Conservation (phyloP, 2,329 filamentous ascomycete species). For the Aspergillus pseudotamarii region DNA sequence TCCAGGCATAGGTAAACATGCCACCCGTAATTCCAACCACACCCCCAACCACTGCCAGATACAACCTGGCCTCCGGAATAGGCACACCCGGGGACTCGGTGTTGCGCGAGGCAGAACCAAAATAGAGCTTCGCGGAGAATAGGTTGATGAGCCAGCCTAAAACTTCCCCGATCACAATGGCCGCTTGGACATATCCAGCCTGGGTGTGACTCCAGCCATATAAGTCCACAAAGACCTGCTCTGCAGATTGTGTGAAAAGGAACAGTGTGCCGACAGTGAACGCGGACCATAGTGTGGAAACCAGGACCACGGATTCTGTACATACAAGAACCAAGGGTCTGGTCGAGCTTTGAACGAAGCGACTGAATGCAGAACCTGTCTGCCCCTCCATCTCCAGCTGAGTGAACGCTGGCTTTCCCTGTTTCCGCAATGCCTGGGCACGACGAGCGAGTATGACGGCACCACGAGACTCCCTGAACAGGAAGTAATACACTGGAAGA, state of each 20-base stretch:
- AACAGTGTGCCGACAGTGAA: conserved; percentile 48
- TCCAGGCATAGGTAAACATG: conserved; percentile 41
- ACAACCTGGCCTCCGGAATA: conserved; percentile 48
- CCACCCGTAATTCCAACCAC: conserved; percentile 37
- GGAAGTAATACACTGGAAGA: conserved; percentile 42
- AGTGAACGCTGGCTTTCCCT: conserved; percentile 30
- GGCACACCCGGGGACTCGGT: conserved; percentile 41
- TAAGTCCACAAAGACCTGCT: conserved; percentile 42
- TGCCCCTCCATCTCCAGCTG: conserved; percentile 39
- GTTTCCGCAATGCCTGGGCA: conserved; percentile 37
- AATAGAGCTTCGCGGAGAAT: conserved; percentile 29
- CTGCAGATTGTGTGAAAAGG: conserved; percentile 45
- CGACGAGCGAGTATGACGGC: conserved; percentile 42
- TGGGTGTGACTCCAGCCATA: conserved; percentile 30
- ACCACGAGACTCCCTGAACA: conserved; percentile 44
- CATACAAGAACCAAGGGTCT: conserved; percentile 38
- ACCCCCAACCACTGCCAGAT: conserved; percentile 39
- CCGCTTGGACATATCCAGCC: conserved; percentile 43
- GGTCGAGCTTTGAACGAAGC: conserved; percentile 34
- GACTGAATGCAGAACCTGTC: conserved; percentile 29
- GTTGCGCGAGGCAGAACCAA: conserved; percentile 37
- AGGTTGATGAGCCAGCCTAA: conserved; percentile 42
- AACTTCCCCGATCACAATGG: conserved; percentile 45
- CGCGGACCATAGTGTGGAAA: conserved; percentile 46
- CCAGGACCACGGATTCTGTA: conserved; percentile 47